Percentiles rank a stretch among this genome's conserved stretches.
These are phyloP conservation scores for Ceratocystis lukuohia DNA, from an alignment of 2,329 filamentous ascomycete species.

Conservation along the genomic window DNA sequence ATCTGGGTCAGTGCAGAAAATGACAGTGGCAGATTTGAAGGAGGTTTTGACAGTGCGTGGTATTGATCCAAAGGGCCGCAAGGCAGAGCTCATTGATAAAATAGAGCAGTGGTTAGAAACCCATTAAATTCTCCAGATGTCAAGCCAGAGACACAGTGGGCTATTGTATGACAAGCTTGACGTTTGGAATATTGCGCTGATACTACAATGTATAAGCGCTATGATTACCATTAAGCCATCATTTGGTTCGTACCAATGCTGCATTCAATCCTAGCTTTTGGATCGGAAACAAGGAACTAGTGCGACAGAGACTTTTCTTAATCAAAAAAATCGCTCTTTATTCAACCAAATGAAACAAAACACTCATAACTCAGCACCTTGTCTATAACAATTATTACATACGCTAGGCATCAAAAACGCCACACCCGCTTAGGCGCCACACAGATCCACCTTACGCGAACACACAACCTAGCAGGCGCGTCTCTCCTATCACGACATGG, in stretches of 20 bases:
- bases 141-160: not conserved
- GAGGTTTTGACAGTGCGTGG: slow-evolving; percentile 36
- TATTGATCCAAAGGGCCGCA: slow-evolving; percentile 37
- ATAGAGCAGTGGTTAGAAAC: slow-evolving; percentile 44
- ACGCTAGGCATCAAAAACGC: not conserved
- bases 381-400: not conserved
- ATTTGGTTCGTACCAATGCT: not conserved
- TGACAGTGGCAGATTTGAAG: slow-evolving; percentile 42
- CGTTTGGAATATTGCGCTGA: not conserved
- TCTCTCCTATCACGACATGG: not conserved
- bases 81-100: slow-evolving; percentile 41
- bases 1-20: slow-evolving; percentile 36
- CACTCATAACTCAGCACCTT: too few species aligned
- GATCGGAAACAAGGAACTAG: not conserved
- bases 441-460: not conserved
- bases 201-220: too few species aligned
- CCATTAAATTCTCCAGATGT: not conserved
- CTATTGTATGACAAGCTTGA: too few species aligned
- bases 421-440: not conserved
- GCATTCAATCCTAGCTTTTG: not conserved
- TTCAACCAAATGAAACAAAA: not conserved
- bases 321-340: not conserved
- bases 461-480: not conserved
- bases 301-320: not conserved
- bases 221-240: not conserved